These are phyloP conservation scores for Quercus agrifolia DNA, from an alignment of 306 rosid species.

Conservation along the genomic window DNA sequence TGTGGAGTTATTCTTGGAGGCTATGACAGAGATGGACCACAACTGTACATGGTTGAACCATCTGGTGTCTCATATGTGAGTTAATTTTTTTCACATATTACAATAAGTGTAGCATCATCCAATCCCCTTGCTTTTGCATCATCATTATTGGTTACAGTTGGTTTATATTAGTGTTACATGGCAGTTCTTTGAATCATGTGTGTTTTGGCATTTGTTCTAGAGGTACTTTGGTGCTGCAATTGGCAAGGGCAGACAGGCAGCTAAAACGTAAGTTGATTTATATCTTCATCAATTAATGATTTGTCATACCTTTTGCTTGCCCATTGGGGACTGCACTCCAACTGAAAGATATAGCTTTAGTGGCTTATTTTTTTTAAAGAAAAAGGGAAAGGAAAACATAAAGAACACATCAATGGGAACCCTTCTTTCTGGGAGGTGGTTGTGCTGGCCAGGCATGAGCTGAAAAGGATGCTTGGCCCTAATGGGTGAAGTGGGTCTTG, in stretches of 20 bases:
- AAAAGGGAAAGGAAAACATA: too few species aligned
- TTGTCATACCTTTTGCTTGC: not conserved
- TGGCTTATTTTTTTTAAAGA: too few species aligned
- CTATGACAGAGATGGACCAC: conserved; percentile 98
- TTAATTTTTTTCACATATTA: conserved; percentile 16
- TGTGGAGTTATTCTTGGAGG: conserved; percentile 98
- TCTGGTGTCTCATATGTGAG: conserved; percentile 93
- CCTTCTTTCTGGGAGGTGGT: too few species aligned
- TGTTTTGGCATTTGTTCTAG: conserved; percentile 40
- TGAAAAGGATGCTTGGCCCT: too few species aligned
- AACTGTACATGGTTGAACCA: conserved; percentile 93
- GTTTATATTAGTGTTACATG: not conserved
- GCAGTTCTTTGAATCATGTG: conserved; percentile 20
- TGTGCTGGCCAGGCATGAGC: too few species aligned
- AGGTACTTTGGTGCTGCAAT: conserved; percentile 98
- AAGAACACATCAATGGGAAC: too few species aligned
- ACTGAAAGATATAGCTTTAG: too few species aligned
- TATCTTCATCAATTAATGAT: not conserved
- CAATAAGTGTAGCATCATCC: not conserved
- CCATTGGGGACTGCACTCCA: not conserved
- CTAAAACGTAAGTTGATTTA: conserved; percentile 80
- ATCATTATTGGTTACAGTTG: conserved; percentile 1
- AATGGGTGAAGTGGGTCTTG: too few species aligned
- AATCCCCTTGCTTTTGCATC: not conserved
- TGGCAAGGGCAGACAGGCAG: conserved; percentile 98